Percentiles rank a stretch among this genome's conserved stretches.
Conservation (phyloP, 2,329 filamentous ascomycete species). For the Fusarium sp. region DNA sequence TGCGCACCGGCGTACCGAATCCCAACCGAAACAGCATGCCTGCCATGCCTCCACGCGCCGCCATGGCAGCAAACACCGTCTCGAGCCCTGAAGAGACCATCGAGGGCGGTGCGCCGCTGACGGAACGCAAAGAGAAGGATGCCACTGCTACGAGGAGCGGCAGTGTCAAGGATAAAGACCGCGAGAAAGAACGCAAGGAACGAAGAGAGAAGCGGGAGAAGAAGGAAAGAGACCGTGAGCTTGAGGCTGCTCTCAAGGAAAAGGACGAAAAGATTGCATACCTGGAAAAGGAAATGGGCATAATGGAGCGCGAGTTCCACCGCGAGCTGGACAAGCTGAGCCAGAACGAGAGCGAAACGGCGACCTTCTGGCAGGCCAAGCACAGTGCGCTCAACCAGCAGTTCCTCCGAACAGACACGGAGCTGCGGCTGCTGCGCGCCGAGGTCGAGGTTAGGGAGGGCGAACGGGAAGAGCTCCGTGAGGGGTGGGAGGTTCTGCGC, state of each 20-base stretch:
- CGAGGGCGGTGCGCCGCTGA: slow-evolving; percentile 40
- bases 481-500: slow-evolving; percentile 58
- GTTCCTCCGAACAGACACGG: slow-evolving; percentile 60
- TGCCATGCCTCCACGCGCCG: slow-evolving; percentile 45
- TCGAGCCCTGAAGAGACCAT: slow-evolving; percentile 40
- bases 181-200: slow-evolving; percentile 42
- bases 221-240: slow-evolving; percentile 39
- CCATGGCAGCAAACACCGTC: slow-evolving; percentile 38
- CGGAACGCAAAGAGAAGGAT: slow-evolving; percentile 42
- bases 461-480: slow-evolving; percentile 59
- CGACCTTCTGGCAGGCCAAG: slow-evolving; percentile 65
- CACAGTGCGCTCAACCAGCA: slow-evolving; percentile 62
- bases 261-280: slow-evolving; percentile 61
- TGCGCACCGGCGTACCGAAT: slow-evolving; percentile 41
- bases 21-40: slow-evolving; percentile 46
- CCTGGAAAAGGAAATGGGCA: slow-evolving; percentile 60
- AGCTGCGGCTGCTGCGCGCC: slow-evolving; percentile 59
- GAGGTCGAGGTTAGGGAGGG: slow-evolving; percentile 59
- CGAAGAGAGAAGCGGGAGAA: slow-evolving; percentile 40
- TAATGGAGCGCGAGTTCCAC: slow-evolving; percentile 63
- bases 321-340: slow-evolving; percentile 61
- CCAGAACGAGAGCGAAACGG: slow-evolving; percentile 62
- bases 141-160: slow-evolving; percentile 46
- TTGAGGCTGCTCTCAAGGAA: slow-evolving; percentile 50
- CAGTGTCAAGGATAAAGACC: slow-evolving; percentile 45